Base-by-base conservation (phyloP, 768 basidiomycete species). In the Lyophyllum decastes region DNA sequence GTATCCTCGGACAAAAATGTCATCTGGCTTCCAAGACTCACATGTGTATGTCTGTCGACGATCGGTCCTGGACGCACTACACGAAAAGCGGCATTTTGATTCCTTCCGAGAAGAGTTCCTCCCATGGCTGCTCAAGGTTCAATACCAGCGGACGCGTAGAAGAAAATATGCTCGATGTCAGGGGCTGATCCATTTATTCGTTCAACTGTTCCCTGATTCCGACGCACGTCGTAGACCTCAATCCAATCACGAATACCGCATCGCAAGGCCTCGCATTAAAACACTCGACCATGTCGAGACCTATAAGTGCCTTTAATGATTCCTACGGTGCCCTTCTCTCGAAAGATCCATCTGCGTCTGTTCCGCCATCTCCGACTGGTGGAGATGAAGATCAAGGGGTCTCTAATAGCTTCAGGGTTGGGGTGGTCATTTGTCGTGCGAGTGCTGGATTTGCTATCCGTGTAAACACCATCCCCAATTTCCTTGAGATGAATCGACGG, bases 71-170 rank as follows among this genome's bases (percentile, higher is more conserved):
- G 87, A 92, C 57, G 78, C 85, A 12, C 75, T 95, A 25, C 80
- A 83, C 11, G 81, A 84, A 58, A 92, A 91, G 64, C 74, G 73
- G 4, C 81, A 86, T 63, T 79, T 95, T 41, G 88, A 92, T 50
- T 96, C 94, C 16, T 79, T 98, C 51, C 82, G 90, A 50, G 90
- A 95, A 70, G 94, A 97, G 58, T 92, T 97, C 65, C 69, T 98
- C 11, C 95, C 95, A 0, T 97, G 94, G 92, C 68, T 97, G 54
- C 90, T 93, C 74, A 94, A 92, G 68, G 75, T 91, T 6, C 90
- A 92, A 60, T 94, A 94, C 69, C 87, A 87, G 57, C 74, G 76
- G 10, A 77, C 78, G 16, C 87, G 84, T 63, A 76, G 77, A 61
- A 72, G 70, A 47, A 88, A 85, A 72, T 90, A 90, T 61, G 81